phyloP scores from a whole-genome alignment of 768 basidiomycete species.

The Russula earlei region DNA sequence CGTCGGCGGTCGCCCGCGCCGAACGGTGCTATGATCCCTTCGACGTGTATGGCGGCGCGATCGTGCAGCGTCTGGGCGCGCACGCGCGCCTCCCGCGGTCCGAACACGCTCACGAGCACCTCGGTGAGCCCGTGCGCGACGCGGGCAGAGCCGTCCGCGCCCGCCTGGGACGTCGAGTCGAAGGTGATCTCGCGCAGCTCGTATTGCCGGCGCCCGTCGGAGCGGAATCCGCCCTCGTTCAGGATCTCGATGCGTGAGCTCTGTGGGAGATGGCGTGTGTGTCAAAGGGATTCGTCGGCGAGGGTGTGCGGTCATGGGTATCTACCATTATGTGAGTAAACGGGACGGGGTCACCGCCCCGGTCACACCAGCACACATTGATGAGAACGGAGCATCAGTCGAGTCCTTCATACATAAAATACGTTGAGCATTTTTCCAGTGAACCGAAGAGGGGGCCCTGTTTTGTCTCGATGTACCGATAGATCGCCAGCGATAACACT shows the following conservation, averaged over 20 bases:
- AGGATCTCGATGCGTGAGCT: slow-evolving; percentile 60
- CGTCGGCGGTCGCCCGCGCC: slow-evolving; percentile 73
- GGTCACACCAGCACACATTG: too few species aligned
- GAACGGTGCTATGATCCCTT: slow-evolving; percentile 80
- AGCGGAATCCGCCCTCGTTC: slow-evolving; percentile 80
- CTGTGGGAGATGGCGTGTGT: slow-evolving; percentile 23
- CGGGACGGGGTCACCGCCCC: too few species aligned
- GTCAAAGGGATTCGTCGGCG: neutral
- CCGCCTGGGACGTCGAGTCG: slow-evolving; percentile 62
- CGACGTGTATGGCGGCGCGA: slow-evolving; percentile 82
- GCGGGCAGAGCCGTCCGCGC: slow-evolving; percentile 78
- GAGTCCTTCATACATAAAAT: too few species aligned
- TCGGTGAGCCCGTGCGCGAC: slow-evolving; percentile 87
- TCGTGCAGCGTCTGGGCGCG: slow-evolving; percentile 78
- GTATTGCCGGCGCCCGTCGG: slow-evolving; percentile 87
- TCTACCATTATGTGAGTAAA: neutral
- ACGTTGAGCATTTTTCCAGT: too few species aligned
- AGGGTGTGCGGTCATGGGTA: neutral
- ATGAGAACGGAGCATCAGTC: too few species aligned
- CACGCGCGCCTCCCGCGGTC: slow-evolving; percentile 81
- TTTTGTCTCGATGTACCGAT: too few species aligned
- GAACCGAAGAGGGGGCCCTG: too few species aligned
- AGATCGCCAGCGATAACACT: too few species aligned
- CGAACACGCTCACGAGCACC: slow-evolving; percentile 81
- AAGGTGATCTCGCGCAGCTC: slow-evolving; percentile 80